phyloP scores from a whole-genome alignment of 176 grass and related monocot genomes.

The Phoenix dactylifera region DNA sequence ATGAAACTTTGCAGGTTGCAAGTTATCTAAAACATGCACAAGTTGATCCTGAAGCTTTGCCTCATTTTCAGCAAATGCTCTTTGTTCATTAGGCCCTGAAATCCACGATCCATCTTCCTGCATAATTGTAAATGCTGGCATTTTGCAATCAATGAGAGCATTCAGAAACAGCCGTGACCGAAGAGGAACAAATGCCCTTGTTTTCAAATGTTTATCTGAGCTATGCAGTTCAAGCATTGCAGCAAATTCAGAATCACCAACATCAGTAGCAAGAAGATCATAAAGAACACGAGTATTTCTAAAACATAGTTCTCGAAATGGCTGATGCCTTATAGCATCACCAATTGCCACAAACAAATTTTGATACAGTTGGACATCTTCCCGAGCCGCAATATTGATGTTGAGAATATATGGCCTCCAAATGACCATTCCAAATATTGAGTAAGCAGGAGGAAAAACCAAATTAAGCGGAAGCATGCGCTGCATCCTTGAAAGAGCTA shows the following conservation, averaged over 20 bases:
- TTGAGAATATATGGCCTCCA: conserved; percentile 82
- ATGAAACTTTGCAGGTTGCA: conserved; percentile 97
- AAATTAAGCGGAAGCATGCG: conserved; percentile 60
- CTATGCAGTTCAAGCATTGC: conserved; percentile 62
- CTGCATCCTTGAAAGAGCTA: conserved; percentile 93
- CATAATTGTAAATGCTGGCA: conserved; percentile 34
- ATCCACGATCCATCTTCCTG: conserved; percentile 52
- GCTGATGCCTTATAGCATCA: conserved; percentile 73
- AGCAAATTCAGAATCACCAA: conserved; percentile 87
- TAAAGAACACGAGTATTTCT: conserved; percentile 66
- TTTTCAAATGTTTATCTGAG: conserved; percentile 70
- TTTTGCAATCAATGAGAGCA: conserved; percentile 80
- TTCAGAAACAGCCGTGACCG: conserved; percentile 85
- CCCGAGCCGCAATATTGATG: conserved; percentile 34
- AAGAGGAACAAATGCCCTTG: conserved; percentile 71
- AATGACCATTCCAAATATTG: conserved; percentile 87
- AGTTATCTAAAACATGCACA: conserved; percentile 73
- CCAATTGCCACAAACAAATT: conserved; percentile 50
- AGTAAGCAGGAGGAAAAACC: conserved; percentile 73
- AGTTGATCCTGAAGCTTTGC: conserved; percentile 65
- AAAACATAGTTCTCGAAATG: conserved; percentile 84
- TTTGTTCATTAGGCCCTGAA: conserved; percentile 44
- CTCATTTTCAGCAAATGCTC: conserved; percentile 46
- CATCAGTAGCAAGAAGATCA: conserved; percentile 72
- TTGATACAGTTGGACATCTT: conserved; percentile 66